Evolutionary conservation across 192 early-diverging fungal species (phyloP), one percentile per base, ranked within the genome.

Genomic region (Dissophora globulifera): DNA sequence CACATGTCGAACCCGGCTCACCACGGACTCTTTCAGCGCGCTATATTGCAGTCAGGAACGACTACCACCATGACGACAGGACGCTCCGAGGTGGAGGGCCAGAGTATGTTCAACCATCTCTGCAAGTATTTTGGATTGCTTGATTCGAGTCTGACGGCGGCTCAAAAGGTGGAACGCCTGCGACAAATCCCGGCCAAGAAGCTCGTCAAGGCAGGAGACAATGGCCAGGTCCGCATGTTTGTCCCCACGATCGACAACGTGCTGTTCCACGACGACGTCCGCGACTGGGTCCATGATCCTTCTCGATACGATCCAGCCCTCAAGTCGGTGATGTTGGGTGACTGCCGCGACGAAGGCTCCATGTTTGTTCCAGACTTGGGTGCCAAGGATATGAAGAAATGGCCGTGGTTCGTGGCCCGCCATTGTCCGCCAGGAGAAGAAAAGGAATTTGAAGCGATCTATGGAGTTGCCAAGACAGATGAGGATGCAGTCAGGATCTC

Each of bases 21-120:
- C 29, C 69, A 74, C 38, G 64, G 69, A 4, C 51, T 80, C 3
- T 74, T 80, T 40, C 55, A 67, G 15, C 63, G 64, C 0, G 69
- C 69, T 6, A 80, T 80, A 23, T 41, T 80, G 15, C 60, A 74
- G 25, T 80, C 79, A 13, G 79, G 79, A 13, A 32, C 61, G 1
- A 20, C 38, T 1, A 64, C 64, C 26, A 72, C 61, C 13, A 68
- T 69, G 53, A 20, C 40, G 2, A 54, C 79, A 2, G 64, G 50
- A 3, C 27, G 20, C 4, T 45, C 72, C 5, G 40, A 61, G 20
- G 25, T 56, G 17, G 72, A 66, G 38, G 72, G 72, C 20, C 72
- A 76, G 25, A 33, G 72, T 9, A 26, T 26, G 45, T 76, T 76
- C 42, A 43, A 76, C 40, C 49, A 49, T 5, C 58, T 76, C 4